Percentiles rank a stretch among this genome's conserved stretches.
Conservation (phyloP, 2,329 filamentous ascomycete genomes). For the Orbilia brochopaga region DNA sequence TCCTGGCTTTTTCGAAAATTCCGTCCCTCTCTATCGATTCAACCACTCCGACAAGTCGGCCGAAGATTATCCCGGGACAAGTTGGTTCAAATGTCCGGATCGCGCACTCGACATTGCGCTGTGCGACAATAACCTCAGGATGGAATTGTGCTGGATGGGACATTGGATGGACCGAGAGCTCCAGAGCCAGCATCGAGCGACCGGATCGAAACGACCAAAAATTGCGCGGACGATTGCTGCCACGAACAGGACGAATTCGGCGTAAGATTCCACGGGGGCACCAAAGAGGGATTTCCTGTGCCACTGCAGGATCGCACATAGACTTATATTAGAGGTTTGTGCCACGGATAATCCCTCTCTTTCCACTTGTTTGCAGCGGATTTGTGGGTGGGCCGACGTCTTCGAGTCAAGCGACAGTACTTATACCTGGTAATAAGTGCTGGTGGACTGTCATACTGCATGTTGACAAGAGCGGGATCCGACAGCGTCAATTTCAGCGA, state of each 20-base stretch:
- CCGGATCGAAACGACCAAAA: constrained; percentile 25
- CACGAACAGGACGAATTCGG: constrained; percentile 31
- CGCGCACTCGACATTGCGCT: constrained; percentile 21
- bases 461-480: constrained; percentile 22
- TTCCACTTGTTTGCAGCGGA: neutral
- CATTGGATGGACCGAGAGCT: constrained; percentile 42
- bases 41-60: neutral
- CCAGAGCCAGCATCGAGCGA: constrained; percentile 20
- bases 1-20: neutral
- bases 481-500: constrained; percentile 13
- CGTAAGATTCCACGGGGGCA: constrained; percentile 21
- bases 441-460: constrained; percentile 14
- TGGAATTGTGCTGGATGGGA: constrained; percentile 40
- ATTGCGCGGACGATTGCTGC: constrained; percentile 4
- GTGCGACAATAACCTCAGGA: constrained; percentile 45
- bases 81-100: constrained; percentile 30
- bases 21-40: constrained; percentile 7
- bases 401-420: neutral
- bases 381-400: neutral
- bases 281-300: constrained; percentile 20
- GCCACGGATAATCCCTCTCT: constrained; percentile 19
- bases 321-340: constrained; percentile 15
- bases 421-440: neutral
- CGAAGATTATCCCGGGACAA: neutral
- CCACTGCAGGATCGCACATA: constrained; percentile 13